Percentiles rank a stretch among this genome's conserved stretches.
Evolutionary conservation across 2,329 filamentous ascomycete species (phyloP).

Genomic region (Beauveria asiatica): DNA sequence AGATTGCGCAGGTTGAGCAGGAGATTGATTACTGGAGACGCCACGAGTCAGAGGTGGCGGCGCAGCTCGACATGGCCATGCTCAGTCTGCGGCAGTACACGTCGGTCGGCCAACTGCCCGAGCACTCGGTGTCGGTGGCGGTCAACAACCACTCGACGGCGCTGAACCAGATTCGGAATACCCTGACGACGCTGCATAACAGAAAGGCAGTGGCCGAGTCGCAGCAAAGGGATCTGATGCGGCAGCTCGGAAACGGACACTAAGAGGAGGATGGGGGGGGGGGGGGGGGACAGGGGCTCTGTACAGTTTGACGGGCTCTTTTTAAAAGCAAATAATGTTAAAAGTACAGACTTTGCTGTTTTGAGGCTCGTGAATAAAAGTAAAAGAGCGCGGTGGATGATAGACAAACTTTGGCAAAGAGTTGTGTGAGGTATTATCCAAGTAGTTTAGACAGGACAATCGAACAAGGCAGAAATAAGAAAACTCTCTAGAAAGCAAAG

Average conservation of each 20-base stretch:
- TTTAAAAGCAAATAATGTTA: too few relatives aligned
- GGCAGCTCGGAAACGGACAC: background rate
- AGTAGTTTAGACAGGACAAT: too few relatives aligned
- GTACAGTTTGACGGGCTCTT: too few relatives aligned
- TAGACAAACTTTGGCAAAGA: too few relatives aligned
- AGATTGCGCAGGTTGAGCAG: background rate
- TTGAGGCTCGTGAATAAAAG: too few relatives aligned
- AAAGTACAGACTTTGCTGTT: too few relatives aligned
- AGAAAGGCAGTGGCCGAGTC: background rate
- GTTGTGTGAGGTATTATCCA: too few relatives aligned
- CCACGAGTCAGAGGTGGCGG: background rate
- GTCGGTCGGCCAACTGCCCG: background rate
- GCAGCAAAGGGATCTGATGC: background rate
- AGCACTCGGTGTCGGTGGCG: background rate
- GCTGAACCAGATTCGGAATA: background rate
- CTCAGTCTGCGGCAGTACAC: background rate
- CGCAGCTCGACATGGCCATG: background rate
- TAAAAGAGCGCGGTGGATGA: too few relatives aligned
- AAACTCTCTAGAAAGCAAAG: too few relatives aligned
- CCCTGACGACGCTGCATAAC: background rate
- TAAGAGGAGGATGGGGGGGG: background rate
- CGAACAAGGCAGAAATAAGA: too few relatives aligned
- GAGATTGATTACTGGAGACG: background rate
- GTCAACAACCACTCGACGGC: slow-evolving; percentile 2
- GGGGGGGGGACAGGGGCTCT: too few relatives aligned